Percentiles rank a stretch among this genome's conserved stretches.
Conservation (phyloP, 2,329 filamentous ascomycete species). For the Stromatinia cepivora region DNA sequence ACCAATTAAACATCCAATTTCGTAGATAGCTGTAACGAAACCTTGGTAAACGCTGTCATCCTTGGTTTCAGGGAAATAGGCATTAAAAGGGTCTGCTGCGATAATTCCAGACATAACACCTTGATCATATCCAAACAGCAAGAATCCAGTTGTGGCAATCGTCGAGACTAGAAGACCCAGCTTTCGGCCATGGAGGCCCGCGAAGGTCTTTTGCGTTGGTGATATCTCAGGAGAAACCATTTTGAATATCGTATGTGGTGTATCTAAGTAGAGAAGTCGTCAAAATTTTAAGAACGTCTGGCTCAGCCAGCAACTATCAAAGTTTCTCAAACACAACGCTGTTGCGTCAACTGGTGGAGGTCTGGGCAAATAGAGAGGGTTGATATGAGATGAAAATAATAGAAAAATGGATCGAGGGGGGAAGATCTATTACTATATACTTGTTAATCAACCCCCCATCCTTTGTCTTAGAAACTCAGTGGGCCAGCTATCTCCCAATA, state of each 20-base stretch:
- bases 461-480: constrained; percentile 10
- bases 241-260: background rate
- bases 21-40: constrained; percentile 59
- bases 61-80: constrained; percentile 76
- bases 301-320: constrained; percentile 20
- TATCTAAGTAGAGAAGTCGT: constrained; percentile 11
- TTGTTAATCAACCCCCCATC: constrained; percentile 17
- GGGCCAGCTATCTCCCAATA: constrained; percentile 2
- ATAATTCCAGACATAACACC: constrained; percentile 80
- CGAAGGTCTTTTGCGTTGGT: constrained; percentile 37
- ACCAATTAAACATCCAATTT: constrained; percentile 55
- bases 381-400: background rate
- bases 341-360: constrained; percentile 19
- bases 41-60: constrained; percentile 42
- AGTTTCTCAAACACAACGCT: constrained; percentile 15
- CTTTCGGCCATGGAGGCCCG: constrained; percentile 64
- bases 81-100: constrained; percentile 68
- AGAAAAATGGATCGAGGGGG: constrained; percentile 12
- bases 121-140: constrained; percentile 86
- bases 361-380: constrained; percentile 5
- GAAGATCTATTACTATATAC: constrained; percentile 19
- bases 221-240: constrained; percentile 14
- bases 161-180: constrained; percentile 70
- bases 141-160: constrained; percentile 75
- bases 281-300: constrained; percentile 18